A percentile compares a stretch with the other conserved stretches of the same genome.
phyloP scores from a whole-genome alignment of 495 filamentous ascomycete genomes.

The Annulohypoxylon moriforme region DNA sequence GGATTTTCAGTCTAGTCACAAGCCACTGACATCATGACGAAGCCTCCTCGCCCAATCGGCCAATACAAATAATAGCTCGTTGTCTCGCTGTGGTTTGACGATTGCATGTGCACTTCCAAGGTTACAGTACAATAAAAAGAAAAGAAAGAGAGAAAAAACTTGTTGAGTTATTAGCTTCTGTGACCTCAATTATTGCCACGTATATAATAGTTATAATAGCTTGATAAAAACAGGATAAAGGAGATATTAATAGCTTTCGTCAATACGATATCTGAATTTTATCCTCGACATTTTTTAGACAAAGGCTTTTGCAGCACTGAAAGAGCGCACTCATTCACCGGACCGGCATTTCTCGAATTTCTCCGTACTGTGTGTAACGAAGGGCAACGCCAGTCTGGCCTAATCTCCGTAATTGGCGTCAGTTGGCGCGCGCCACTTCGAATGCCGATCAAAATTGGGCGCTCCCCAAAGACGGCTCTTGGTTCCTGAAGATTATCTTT shows the following conservation, averaged over 20 bases:
- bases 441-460: constrained; percentile 26
- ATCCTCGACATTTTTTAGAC: background rate
- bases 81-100: background rate
- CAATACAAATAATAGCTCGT: constrained; percentile 24
- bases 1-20: constrained; percentile 32
- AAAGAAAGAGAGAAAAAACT: background rate
- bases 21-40: constrained; percentile 37
- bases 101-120: background rate
- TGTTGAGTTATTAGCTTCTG: background rate
- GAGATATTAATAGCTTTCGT: background rate
- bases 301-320: background rate
- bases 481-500: constrained; percentile 21
- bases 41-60: background rate
- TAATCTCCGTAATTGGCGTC: constrained; percentile 16
- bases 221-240: background rate
- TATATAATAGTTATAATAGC: background rate
- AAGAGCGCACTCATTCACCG: background rate
- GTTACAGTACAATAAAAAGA: background rate
- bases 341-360: background rate
- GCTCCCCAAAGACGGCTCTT: background rate
- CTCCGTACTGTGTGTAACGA: constrained; percentile 9
- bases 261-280: background rate
- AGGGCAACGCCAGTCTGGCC: background rate
- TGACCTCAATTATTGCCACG: background rate
- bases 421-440: constrained; percentile 29